Percentiles rank a stretch among this genome's conserved stretches.
Evolutionary conservation across 768 basidiomycete species (phyloP).

Genomic region (Lactarius sanguifluus): DNA sequence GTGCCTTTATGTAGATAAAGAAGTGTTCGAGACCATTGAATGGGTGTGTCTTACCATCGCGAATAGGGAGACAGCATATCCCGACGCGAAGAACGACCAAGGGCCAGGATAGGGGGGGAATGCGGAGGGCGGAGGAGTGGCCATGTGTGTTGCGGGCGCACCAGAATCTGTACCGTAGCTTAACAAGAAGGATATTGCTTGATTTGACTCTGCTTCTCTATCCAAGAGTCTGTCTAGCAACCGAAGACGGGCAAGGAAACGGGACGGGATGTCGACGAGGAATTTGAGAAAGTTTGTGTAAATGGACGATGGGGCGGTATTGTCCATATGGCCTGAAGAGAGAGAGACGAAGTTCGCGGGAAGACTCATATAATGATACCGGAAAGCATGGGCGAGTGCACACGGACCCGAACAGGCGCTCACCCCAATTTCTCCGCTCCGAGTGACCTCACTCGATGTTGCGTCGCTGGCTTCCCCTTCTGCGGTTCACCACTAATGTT

Average conservation of each 20-base stretch:
- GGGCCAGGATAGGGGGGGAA: constrained; percentile 51
- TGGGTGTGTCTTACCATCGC: constrained; percentile 50
- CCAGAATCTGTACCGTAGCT: constrained; percentile 17
- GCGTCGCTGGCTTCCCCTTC: neutral
- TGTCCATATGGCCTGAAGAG: neutral
- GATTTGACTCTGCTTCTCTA: constrained; percentile 11
- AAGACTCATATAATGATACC: constrained; percentile 11
- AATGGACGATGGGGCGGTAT: neutral
- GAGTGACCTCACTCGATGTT: neutral
- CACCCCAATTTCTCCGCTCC: neutral
- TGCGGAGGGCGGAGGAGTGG: constrained; percentile 21
- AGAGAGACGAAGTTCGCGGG: neutral
- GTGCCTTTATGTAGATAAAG: constrained; percentile 43
- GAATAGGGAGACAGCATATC: constrained; percentile 67
- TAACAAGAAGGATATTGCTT: constrained; percentile 4
- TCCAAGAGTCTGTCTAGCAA: constrained; percentile 17
- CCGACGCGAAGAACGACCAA: constrained; percentile 71
- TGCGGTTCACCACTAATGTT: neutral
- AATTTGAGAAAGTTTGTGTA: constrained; percentile 12
- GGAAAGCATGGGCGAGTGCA: neutral
- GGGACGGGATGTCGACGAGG: constrained; percentile 9
- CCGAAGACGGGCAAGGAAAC: constrained; percentile 13
- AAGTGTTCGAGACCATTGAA: neutral
- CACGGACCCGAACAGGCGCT: neutral
- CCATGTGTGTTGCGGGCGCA: constrained; percentile 12